Evolutionary conservation across 2,329 filamentous ascomycete genomes (phyloP).

Genomic region (Malbranchea cinnamomea): DNA sequence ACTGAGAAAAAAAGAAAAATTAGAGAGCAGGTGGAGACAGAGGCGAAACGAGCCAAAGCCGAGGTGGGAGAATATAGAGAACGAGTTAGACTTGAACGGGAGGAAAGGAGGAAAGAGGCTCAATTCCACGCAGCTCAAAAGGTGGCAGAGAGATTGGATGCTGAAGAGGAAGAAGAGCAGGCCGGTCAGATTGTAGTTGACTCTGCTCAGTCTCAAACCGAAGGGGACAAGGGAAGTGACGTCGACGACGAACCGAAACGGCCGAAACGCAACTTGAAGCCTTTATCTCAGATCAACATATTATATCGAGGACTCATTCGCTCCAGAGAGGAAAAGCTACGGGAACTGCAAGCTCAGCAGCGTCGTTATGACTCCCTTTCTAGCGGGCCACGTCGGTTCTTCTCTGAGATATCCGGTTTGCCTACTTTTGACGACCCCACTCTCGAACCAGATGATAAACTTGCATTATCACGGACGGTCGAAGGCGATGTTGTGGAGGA

Average conservation of each 20-base stretch:
- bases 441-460: constrained; percentile 57
- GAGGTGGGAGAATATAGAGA: constrained; percentile 60
- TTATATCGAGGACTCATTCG: constrained; percentile 65
- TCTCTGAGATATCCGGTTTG: constrained; percentile 15
- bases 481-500: constrained; percentile 29
- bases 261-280: constrained; percentile 27
- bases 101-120: constrained; percentile 52
- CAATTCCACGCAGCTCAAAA: constrained; percentile 66
- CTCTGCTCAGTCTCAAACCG: constrained; percentile 4
- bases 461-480: constrained; percentile 46
- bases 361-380: constrained; percentile 51
- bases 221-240: neutral
- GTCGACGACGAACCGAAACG: constrained; percentile 6
- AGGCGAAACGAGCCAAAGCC: constrained; percentile 46
- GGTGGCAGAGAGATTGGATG: constrained; percentile 62
- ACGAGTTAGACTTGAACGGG: constrained; percentile 53
- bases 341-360: constrained; percentile 48
- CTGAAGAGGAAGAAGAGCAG: constrained; percentile 21
- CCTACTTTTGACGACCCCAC: constrained; percentile 42
- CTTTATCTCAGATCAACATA: constrained; percentile 55
- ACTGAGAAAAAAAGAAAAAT: constrained; percentile 67
- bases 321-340: constrained; percentile 53
- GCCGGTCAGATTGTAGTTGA: no score
- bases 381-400: constrained; percentile 18
- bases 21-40: constrained; percentile 44